Percentiles rank a stretch among this genome's conserved stretches.
phyloP scores from a whole-genome alignment of 2,329 filamentous ascomycete species.

The Karstenula rhodostoma region DNA sequence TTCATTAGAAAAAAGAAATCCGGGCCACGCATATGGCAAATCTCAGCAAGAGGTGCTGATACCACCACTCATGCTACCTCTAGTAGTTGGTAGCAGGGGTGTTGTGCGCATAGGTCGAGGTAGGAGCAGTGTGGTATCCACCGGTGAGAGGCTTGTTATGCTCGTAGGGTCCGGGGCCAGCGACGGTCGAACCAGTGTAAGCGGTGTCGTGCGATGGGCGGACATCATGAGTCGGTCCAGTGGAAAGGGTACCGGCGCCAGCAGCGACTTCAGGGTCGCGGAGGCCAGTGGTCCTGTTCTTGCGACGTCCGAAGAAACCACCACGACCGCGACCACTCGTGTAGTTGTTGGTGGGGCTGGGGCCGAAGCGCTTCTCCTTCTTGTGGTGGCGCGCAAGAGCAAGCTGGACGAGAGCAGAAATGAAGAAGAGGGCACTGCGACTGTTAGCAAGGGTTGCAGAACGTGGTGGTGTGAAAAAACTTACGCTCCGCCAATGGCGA shows the following conservation, averaged over 20 bases:
- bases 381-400: conserved; percentile 74
- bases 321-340: conserved; percentile 65
- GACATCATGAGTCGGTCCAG: conserved; percentile 41
- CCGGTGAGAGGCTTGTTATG: conserved; percentile 46
- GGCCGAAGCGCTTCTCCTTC: conserved; percentile 76
- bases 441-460: conserved; percentile 17
- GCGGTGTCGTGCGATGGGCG: conserved; percentile 60
- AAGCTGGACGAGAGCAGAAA: conserved; percentile 75
- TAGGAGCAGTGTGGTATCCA: conserved; percentile 57
- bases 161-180: conserved; percentile 46
- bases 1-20: conserved; percentile 12
- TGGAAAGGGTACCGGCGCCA: conserved; percentile 31
- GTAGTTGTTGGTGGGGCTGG: conserved; percentile 72
- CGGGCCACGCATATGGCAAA: not conserved
- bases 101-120: conserved; percentile 45
- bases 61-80: not conserved
- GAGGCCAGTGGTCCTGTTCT: conserved; percentile 40
- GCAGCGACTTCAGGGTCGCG: conserved; percentile 55
- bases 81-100: conserved; percentile 41
- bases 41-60: not conserved
- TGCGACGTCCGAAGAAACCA: conserved; percentile 55
- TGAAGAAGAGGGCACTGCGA: conserved; percentile 73
- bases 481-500: conserved; percentile 80
- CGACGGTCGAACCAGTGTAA: conserved; percentile 59
- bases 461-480: conserved; percentile 39